A percentile compares a stretch with the other conserved stretches of the same genome.
phyloP scores from a whole-genome alignment of 805 yeast genomes.

The Candida silvicultrix region DNA sequence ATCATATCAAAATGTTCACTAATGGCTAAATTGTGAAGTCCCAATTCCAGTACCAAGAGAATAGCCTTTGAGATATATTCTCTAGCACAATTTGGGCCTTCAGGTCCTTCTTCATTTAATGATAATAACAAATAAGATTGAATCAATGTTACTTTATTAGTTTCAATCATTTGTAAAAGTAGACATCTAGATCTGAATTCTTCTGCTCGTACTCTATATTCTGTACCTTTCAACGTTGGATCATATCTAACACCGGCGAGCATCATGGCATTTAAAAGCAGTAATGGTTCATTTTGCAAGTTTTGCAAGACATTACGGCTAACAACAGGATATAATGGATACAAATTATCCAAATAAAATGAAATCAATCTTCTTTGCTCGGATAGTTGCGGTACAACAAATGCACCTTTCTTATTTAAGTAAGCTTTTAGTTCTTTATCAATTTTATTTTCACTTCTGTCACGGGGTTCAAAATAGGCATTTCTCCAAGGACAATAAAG shows the following conservation, averaged over 20 bases:
- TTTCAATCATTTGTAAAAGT: conserved; percentile 6
- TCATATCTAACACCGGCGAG: conserved; percentile 3
- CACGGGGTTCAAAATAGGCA: background rate
- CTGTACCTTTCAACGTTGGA: background rate
- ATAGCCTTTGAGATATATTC: conserved; percentile 3
- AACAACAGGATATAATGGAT: conserved; percentile 6
- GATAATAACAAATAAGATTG: conserved; percentile 3
- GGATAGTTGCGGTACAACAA: conserved; percentile 1
- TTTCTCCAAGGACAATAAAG: conserved; percentile 8
- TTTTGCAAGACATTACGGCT: conserved; percentile 1
- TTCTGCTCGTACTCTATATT: conserved; percentile 1
- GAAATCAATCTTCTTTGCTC: conserved; percentile 1
- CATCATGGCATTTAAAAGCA: conserved; percentile 6
- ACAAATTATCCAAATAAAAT: conserved; percentile 3
- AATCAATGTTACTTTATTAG: conserved; percentile 5
- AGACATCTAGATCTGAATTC: conserved; percentile 1
- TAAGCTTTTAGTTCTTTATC: conserved; percentile 4
- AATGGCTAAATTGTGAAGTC: conserved; percentile 3
- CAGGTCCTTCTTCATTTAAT: conserved; percentile 5
- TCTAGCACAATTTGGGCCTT: conserved; percentile 4
- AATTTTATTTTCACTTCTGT: background rate
- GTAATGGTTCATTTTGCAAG: conserved; percentile 1
- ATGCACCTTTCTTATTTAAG: conserved; percentile 4
- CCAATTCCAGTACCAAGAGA: conserved; percentile 4
- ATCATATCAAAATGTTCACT: conserved; percentile 1